Base-by-base conservation (phyloP, 2,329 filamentous ascomycete genomes). In the Talaromyces funiculosus region DNA sequence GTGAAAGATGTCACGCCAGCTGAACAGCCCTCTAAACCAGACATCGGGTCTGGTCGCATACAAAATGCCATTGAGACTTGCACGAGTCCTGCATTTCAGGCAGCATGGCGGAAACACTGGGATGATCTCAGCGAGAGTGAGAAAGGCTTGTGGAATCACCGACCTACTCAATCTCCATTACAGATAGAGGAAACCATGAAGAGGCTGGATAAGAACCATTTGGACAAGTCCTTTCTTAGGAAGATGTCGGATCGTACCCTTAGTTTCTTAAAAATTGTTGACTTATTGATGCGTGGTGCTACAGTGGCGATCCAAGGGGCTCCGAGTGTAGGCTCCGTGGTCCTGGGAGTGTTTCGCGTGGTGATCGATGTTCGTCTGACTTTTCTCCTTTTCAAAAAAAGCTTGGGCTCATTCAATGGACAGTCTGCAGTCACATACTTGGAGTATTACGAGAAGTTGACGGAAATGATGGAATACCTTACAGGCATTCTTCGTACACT, bases 101-200 rank as follows among this genome's bases (percentile, higher is more conserved):
- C 62, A 57, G 62, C 62, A 45, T 63, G 62, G 62, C 20, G 22
- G 10, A 51, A 40, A 22, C 62, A 63, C 20, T 60, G 60, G 51
- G 22, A 47, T 1, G 56, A 62, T 18, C 56, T 63, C 8, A 53
- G 29, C 10, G 53, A 59, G 3, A 31, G 47, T 8, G 62, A 63
- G 53, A 53, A 54, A 42, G 6, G 33, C 4, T 43, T 26, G 22
- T 63, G 62, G 62, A 60, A 56, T 45, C 31, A 22, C 29, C 38
- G 22, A 33, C 40, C 40, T 6, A 10, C 35, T 18, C 24, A 24
- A n/a, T 49, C 56, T 8, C 51, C 56, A 7, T 53, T 59, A 22
- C 40, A 56, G 22, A 24, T 62, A 10, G 54, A 62, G 14, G 29
- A 60, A 7, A 57, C 38, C 1, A 49, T 59, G 12, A 40, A 51